These are phyloP conservation scores for Fusarium poae DNA, from an alignment of 2,329 filamentous ascomycete species.

Conservation along the genomic window DNA sequence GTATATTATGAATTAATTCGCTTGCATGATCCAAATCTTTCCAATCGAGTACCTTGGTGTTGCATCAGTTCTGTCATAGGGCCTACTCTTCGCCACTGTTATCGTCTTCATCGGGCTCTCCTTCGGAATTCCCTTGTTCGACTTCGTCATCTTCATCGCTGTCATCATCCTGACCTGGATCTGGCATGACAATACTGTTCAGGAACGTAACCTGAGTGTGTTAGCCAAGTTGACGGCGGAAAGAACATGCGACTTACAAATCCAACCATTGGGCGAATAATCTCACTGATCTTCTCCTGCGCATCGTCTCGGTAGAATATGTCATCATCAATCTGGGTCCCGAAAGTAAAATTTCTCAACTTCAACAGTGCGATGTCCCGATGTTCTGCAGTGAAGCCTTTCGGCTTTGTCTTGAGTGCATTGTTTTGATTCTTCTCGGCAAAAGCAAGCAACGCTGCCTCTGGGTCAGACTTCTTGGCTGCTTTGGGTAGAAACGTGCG, in stretches of 20 bases:
- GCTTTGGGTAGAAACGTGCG: constrained; percentile 70
- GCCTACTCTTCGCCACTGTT: constrained; percentile 26
- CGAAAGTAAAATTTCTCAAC: constrained; percentile 82
- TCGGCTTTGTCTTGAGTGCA: constrained; percentile 87
- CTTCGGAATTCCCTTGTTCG: constrained; percentile 37
- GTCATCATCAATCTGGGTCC: constrained; percentile 73
- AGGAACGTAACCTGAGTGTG: constrained; percentile 73
- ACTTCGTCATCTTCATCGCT: constrained; percentile 56
- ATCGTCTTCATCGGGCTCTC: constrained; percentile 15
- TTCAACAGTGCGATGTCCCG: constrained; percentile 84
- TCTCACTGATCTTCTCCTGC: constrained; percentile 72
- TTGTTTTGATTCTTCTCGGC: constrained; percentile 75
- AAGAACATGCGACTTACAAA: constrained; percentile 72
- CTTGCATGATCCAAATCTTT: constrained; percentile 7
- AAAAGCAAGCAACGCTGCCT: constrained; percentile 77
- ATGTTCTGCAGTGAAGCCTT: constrained; percentile 83
- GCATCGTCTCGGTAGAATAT: constrained; percentile 72
- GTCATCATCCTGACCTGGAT: constrained; percentile 63
- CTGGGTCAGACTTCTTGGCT: constrained; percentile 52
- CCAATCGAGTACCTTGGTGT: neutral
- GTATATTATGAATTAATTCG: constrained; percentile 17
- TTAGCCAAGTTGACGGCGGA: neutral
- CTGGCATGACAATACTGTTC: constrained; percentile 81
- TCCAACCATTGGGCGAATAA: constrained; percentile 77
- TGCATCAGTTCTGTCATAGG: neutral